Conservation (phyloP, 768 basidiomycete species). For the Macrocybe gigantea region DNA sequence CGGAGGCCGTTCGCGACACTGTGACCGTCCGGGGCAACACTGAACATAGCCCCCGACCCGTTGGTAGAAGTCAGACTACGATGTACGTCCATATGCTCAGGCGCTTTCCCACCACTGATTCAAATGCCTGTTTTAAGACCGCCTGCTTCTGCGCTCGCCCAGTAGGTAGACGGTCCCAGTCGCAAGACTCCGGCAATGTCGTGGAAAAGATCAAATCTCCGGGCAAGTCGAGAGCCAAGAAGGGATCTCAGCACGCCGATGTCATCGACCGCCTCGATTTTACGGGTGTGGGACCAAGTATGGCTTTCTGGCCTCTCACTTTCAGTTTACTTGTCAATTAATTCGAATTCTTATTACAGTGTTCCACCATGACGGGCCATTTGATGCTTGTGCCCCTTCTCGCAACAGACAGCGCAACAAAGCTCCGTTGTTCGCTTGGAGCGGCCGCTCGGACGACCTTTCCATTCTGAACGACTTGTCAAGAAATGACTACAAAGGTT, state of each 20-base stretch:
- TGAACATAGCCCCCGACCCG: conserved; percentile 35
- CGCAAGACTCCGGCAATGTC: conserved; percentile 36
- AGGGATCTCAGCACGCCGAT: conserved; percentile 80
- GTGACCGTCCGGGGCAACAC: conserved; percentile 43
- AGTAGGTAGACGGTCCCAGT: conserved; percentile 35
- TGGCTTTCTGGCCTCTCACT: conserved; percentile 23
- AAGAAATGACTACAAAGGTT: conserved; percentile 24
- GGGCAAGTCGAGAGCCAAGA: conserved; percentile 49
- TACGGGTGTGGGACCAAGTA: conserved; percentile 80
- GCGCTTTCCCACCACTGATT: conserved; percentile 11
- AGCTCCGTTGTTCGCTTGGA: conserved; percentile 84
- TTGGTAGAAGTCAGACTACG: conserved; percentile 55
- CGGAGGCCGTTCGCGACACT: conserved; percentile 65
- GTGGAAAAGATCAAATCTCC: conserved; percentile 30
- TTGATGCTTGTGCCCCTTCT: conserved; percentile 88
- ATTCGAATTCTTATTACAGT: conserved; percentile 36
- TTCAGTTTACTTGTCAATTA: conserved; percentile 7
- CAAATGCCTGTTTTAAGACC: conserved; percentile 6
- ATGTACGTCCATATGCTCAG: conserved; percentile 29
- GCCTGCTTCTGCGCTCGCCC: conserved; percentile 24
- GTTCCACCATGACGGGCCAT: conserved; percentile 91
- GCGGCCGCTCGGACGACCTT: conserved; percentile 30
- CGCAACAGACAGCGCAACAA: conserved; percentile 75
- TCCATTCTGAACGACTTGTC: conserved; percentile 24
- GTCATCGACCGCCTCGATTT: conserved; percentile 87